Base-by-base conservation (phyloP, 257 asterid genomes). In the Misopates orontium region DNA sequence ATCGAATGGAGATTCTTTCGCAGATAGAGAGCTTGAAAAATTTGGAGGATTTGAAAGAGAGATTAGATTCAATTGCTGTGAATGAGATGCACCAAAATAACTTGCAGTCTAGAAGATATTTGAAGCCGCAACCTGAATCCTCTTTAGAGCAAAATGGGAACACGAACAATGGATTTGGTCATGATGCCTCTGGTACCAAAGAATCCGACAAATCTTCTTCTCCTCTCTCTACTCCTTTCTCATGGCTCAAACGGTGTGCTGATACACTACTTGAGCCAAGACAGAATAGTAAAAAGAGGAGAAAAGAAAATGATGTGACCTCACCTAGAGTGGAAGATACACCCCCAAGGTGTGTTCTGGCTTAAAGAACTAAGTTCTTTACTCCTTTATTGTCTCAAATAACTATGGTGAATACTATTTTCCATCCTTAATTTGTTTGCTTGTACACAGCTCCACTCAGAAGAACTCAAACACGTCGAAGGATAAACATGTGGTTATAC, bases 241-340 rank as follows among this genome's bases (percentile, higher is more conserved):
- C 95, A 2, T 94, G 96, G 99, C 82, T 94, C 62, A 94, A 85
- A 73, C 76, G 96, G 23, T 88, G 87, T 78, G 99, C 97, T 72
- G 95, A 94, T 84, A 83, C 92, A 2, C 71, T 94, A 55, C 86
- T 88, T 36, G 99, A 94, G 72, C 95, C 72, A 65, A 79, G 79
- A 17, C 90, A 67, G 70, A 86, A 71, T 65, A 84, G 69, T 73
- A 93, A 87, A 58, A 90, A 77, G 60, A 77, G 84, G 66, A 86
- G 79, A 87, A 81, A 72, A 70, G 95, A 81, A 42, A 73, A 73
- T 23, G 86, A 82, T 32, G 66, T 39, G 53, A 24, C 52, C 47
- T 31, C 81, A 60, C 69, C 69, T 70, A 73, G 68, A 66, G 50
- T 67, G 20, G 80, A 77, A 61, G 88, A 86, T 15, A 69, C 47